Evolutionary conservation across 345 rosid genomes (phyloP).

Genomic region (Nasturtium officinale): DNA sequence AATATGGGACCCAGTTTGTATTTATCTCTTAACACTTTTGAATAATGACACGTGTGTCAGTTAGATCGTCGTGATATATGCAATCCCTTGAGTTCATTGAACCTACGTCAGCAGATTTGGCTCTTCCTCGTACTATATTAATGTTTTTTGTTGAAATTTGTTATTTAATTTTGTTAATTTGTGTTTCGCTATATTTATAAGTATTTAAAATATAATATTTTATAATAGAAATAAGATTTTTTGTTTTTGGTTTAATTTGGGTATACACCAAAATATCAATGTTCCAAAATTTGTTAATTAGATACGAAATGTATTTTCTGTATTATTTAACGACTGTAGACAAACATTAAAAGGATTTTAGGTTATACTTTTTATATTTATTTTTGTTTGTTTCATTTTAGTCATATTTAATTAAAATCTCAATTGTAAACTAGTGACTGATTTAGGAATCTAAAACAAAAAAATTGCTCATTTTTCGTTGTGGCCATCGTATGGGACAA

Average conservation of each 20-base stretch:
- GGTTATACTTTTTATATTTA: background rate
- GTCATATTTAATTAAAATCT: too few species aligned
- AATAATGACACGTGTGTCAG: slow-evolving; percentile 36
- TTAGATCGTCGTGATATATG: slow-evolving; percentile 37
- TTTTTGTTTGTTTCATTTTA: background rate
- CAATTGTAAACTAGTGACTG: background rate
- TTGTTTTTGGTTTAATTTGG: background rate
- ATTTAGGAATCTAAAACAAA: background rate
- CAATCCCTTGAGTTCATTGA: slow-evolving; percentile 37
- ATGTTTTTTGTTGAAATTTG: background rate
- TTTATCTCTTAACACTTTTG: slow-evolving; percentile 31
- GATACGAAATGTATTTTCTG: background rate
- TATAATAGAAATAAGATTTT: background rate
- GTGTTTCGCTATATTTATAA: background rate
- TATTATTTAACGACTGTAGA: background rate
- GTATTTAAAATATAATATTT: background rate
- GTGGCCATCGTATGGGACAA: background rate
- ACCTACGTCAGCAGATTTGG: slow-evolving; percentile 27
- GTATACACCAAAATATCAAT: background rate
- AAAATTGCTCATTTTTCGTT: background rate
- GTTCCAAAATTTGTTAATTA: background rate
- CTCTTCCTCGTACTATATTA: slow-evolving; percentile 40
- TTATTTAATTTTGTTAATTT: background rate
- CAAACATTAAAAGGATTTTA: too few species aligned
- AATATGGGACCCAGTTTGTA: slow-evolving; percentile 38